A percentile compares a stretch with the other conserved stretches of the same genome.
Evolutionary conservation across 2,329 filamentous ascomycete species (phyloP).

Genomic region (Beauveria caledonica): DNA sequence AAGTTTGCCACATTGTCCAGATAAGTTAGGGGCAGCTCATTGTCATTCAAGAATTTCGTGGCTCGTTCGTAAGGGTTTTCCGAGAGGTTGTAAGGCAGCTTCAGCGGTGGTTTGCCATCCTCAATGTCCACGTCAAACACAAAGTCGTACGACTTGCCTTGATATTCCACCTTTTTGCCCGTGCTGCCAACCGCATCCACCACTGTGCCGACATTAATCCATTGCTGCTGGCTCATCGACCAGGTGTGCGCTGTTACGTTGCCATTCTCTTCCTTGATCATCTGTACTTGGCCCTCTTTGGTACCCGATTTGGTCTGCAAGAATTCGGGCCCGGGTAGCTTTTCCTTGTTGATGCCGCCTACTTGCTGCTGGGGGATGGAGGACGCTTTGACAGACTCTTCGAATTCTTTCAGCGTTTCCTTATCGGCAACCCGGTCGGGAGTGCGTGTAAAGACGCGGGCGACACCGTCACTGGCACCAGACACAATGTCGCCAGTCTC

Average conservation of each 20-base stretch:
- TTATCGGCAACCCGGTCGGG: constrained; percentile 60
- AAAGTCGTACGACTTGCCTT: constrained; percentile 87
- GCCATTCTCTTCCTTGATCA: constrained; percentile 76
- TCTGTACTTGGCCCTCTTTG: constrained; percentile 94
- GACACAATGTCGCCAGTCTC: constrained; percentile 89
- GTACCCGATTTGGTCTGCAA: constrained; percentile 72
- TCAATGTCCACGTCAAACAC: constrained; percentile 97
- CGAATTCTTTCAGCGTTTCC: constrained; percentile 63
- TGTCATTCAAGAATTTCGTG: constrained; percentile 81
- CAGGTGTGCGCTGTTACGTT: constrained; percentile 82
- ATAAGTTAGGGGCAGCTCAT: constrained; percentile 80
- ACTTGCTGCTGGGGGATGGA: constrained; percentile 83
- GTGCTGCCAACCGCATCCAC: constrained; percentile 82
- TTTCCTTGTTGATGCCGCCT: constrained; percentile 80
- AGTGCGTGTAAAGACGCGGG: constrained; percentile 74
- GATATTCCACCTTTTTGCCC: constrained; percentile 65
- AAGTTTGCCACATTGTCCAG: constrained; percentile 90
- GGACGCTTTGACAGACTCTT: constrained; percentile 72
- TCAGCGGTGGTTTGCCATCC: constrained; percentile 84
- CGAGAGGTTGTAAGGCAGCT: constrained; percentile 87
- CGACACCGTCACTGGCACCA: constrained; percentile 79
- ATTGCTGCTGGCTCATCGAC: constrained; percentile 63
- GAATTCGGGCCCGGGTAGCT: constrained; percentile 82
- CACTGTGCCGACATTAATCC: constrained; percentile 88
- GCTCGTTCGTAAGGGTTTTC: constrained; percentile 91